Base-by-base conservation (phyloP, 2,329 filamentous ascomycete genomes). In the Aspergillus tamarii region DNA sequence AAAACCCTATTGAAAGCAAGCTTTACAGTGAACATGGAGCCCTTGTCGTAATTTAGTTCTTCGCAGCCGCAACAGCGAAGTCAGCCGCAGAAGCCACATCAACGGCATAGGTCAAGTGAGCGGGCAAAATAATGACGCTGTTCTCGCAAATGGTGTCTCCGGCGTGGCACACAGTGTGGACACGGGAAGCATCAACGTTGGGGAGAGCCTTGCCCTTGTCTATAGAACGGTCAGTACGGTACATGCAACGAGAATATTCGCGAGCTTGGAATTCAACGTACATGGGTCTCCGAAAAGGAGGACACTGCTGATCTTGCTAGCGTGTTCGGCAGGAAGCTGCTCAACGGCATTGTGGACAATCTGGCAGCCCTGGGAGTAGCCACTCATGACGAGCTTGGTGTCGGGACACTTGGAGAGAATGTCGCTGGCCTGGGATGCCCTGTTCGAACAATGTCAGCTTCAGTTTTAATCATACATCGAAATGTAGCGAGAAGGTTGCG, bases 201-300 rank as follows among this genome's bases (percentile, higher is more conserved):
- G 52, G 52, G 16, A 55, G 21, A 11, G 52, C 21, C 52, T 55
- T 55, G 52, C 52, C 52, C 52, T 39, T 19, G 32, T 55, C 52
- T 55, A 55, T 21, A 3, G 16, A 16, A 19, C 1, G 4, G 21
- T 53, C 12, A 53, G 50, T 8, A 53, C 8, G 7, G 11, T 53
- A 10, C 48, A 26, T 14, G 12, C 4, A 21, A 11, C 41, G 14
- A 23, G 3, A 12, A 46, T 43, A 8, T 3, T 6, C 14, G 14
- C 34, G 14, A 21, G 8, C 19, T 19, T 11, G 43, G 21, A 36
- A 16, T 23, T 48, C 5, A 6, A 23, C 52, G 12, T 55, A 55
- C 52, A 39, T 9, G 52, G 52, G 52, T 55, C 52, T 26, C 52
- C 52, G 32, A 55, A 55, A n/a, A 55, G 52, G 23, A 55, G 52